Evolutionary conservation across 108 stramenopile species (phyloP).

Genomic region (Fragilariopsis cylindrus): DNA sequence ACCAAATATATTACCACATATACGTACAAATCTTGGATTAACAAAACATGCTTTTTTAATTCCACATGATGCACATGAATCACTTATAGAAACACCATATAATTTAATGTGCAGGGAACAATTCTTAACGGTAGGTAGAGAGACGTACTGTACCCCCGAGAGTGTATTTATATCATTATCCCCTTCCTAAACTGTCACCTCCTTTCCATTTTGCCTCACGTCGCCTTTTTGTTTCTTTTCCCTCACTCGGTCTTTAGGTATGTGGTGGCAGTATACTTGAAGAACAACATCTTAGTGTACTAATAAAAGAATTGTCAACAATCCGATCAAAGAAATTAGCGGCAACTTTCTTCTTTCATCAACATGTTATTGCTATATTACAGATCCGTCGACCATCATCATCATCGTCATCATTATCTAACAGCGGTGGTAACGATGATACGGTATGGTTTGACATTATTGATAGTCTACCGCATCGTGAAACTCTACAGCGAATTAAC

Average conservation of each 20-base stretch:
- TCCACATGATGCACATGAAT: conserved; percentile 87
- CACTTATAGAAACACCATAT: conserved; percentile 75
- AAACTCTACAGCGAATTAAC: not conserved
- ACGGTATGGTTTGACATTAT: conserved; percentile 62
- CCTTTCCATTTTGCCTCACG: too few species aligned
- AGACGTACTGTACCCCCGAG: conserved; percentile 38
- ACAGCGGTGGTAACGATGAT: not conserved
- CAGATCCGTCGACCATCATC: conserved; percentile 45
- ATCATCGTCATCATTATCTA: too few species aligned
- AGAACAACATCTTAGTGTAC: conserved; percentile 47
- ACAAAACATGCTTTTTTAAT: conserved; percentile 71
- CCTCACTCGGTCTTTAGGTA: not conserved
- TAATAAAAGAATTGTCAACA: conserved; percentile 40
- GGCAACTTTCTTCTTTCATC: conserved; percentile 84
- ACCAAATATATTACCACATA: conserved; percentile 50
- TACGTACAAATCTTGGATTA: conserved; percentile 75
- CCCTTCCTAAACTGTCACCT: not conserved
- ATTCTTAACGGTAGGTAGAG: conserved; percentile 13
- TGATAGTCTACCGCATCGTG: conserved; percentile 65
- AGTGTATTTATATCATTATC: too few species aligned
- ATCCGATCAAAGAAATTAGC: conserved; percentile 34
- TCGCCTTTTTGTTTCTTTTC: too few species aligned
- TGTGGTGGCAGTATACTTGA: conserved; percentile 81
- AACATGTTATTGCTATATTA: conserved; percentile 89
- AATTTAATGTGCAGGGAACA: conserved; percentile 33